Percentiles rank a stretch among this genome's conserved stretches.
Evolutionary conservation across 2,329 filamentous ascomycete genomes (phyloP).

Genomic region (Lachnellula subtilissima): DNA sequence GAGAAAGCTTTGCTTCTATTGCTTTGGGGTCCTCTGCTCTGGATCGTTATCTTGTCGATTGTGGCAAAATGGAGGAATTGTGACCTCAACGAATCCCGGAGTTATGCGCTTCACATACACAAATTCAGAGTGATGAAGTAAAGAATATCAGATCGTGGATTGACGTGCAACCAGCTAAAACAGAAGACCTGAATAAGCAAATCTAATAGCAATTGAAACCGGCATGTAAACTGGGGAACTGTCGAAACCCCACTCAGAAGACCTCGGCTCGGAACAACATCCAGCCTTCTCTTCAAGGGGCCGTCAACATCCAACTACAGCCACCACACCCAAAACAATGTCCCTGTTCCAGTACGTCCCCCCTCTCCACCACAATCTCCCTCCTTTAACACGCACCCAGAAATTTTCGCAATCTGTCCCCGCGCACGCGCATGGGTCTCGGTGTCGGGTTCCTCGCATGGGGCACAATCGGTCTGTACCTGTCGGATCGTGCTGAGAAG

Average conservation of each 20-base stretch:
- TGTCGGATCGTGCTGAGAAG: constrained; percentile 69
- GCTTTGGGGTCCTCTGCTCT: neutral
- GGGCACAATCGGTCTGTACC: constrained; percentile 67
- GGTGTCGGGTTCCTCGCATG: constrained; percentile 73
- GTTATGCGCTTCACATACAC: no score
- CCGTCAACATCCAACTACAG: neutral
- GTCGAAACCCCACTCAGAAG: no score
- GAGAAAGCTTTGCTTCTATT: neutral
- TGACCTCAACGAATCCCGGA: no score
- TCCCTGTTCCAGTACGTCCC: constrained; percentile 7
- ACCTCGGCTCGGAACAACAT: no score
- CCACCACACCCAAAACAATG: neutral
- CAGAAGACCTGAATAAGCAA: no score
- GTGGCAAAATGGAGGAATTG: no score
- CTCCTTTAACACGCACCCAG: constrained; percentile 10
- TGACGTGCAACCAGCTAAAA: no score
- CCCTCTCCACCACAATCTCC: neutral
- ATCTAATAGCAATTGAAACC: no score
- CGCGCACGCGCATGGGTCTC: constrained; percentile 65
- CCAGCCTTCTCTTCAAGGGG: neutral
- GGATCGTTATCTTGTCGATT: no score
- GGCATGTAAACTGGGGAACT: no score
- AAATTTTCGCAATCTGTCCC: constrained; percentile 63
- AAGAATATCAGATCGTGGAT: no score
- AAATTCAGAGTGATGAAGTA: no score